Evolutionary conservation across 352 stramenopile species (phyloP), one percentile per base, ranked within the genome.

Genomic region (Globisporangium barbulae): DNA sequence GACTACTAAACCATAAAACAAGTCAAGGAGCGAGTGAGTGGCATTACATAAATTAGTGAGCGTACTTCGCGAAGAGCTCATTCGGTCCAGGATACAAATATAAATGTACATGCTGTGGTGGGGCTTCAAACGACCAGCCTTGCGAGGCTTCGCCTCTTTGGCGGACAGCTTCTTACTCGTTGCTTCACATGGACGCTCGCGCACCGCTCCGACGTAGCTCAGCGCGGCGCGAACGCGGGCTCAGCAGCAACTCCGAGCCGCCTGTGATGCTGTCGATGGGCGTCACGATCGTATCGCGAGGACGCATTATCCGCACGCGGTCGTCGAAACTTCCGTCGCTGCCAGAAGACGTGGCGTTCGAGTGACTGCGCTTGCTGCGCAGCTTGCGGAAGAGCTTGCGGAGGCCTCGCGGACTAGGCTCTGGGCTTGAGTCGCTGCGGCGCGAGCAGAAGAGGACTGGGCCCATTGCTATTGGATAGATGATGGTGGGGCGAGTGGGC

Each of bases 211-310:
- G 48, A 6, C 53, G 53, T 19, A 28, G 28, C 28, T 37, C 37
- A 5, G 31, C 37, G 22, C 37, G 31, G 6, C n/a, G 53, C 53
- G 15, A 30, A n/a, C 50, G 50, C 5, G 50, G 50, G 41, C 50
- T 56, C 39, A 44, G 39, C 39, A 44, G 39, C 39, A 44, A 6
- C 39, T 44, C 39, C 12, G 12, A 12, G 25, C 28, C 50, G 12
- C 25, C 50, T 8, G 17, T n/a, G 28, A 17, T 22, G n/a, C 35
- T 48, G 25, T 65, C 63, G 44, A 81, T 64, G 10, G 64, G 66
- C 4, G 55, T 79, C 61, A 83, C 75, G 25, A 79, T 39, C 3
- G 73, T 83, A 54, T 83, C 75, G 10, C 68, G 45, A n/a, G 75
- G 75, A 1, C 72, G 64, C 62, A 83, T 67, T 42, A 79, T 53